Evolutionary conservation across 805 yeast species (phyloP), one percentile per base, ranked within the genome.

Genomic region (Candida ipomoeae): DNA sequence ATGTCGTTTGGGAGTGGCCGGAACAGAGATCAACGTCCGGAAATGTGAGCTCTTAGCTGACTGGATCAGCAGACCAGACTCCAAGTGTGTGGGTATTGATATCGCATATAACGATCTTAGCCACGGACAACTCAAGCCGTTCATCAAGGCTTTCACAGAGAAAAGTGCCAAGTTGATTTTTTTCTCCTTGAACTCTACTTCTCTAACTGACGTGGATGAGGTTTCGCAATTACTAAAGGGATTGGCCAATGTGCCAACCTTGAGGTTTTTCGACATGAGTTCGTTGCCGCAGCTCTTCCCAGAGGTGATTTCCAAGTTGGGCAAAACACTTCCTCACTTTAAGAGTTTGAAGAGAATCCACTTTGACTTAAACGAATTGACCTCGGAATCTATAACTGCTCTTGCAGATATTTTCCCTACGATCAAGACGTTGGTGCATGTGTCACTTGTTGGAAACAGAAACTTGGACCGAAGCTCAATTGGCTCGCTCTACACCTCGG

Each of bases 41-140:
- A 79, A 80, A 55, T 65, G 78, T 23, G 57, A 67, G 33, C 59
- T 71, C 15, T 64, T 80, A 39, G 72, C 80, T 6, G 62, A 70
- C 35, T 80, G 84, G 84, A 69, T 80, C 32, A 65, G 73, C 7
- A 61, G 63, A 32, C 71, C 72, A 8, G 55, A 62, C 8, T 71
- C 77, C 15, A 75, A 73, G 21, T 80, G 84, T 61, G 67, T 72
- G 40, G 85, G 85, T 1, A 71, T 81, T 17, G 85, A 80, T 62
- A 66, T 80, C 41, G 84, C 81, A 1, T 78, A 75, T 57, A 80
- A 80, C 59, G 81, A 79, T 58, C 62, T 80, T 48, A 71, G 76
- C 33, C 57, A 68, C 3, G 80, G 79, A 2, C 77, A 75, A 57
- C 62, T 80, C 46, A 47, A 52, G n/a, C 81, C 81, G 1, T 71